These are phyloP conservation scores for Pelomyxa schiedti DNA, from an alignment of 78 protist genomes.

Conservation along the genomic window DNA sequence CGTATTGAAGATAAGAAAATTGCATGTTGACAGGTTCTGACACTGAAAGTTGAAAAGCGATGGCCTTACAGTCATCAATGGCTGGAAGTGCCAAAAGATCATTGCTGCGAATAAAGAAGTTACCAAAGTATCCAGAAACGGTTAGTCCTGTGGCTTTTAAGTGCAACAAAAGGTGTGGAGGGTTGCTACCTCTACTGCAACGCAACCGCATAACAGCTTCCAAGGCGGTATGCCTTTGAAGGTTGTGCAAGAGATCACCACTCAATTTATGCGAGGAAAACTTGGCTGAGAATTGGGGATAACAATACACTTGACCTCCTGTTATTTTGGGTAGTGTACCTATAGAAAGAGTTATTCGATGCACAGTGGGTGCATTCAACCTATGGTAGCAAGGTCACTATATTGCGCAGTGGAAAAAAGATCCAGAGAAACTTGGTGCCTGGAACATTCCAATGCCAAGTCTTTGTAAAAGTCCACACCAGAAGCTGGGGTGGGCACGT, in stretches of 20 bases:
- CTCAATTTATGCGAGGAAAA: conserved; percentile 32
- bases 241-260: conserved; percentile 16
- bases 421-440: conserved; percentile 45
- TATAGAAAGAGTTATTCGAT: too few species aligned
- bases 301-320: conserved; percentile 45
- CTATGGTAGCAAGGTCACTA: conserved; percentile 18
- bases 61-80: conserved; percentile 38
- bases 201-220: conserved; percentile 72
- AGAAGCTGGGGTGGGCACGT: too few species aligned
- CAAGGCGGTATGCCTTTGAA: conserved; percentile 40
- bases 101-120: conserved; percentile 43
- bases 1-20: conserved; percentile 36
- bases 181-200: conserved; percentile 32
- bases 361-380: too few species aligned
- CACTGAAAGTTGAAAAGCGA: conserved; percentile 34
- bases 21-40: conserved; percentile 9
- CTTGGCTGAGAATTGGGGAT: conserved; percentile 27
- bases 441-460: conserved; percentile 29
- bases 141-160: conserved; percentile 10
- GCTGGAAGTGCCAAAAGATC: conserved; percentile 55
- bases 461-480: conserved; percentile 61
- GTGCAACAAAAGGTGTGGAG: too few species aligned
- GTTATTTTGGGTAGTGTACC: conserved; percentile 41
- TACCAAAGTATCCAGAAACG: conserved; percentile 28
- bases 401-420: conserved; percentile 26